Evolutionary conservation across 352 stramenopile species (phyloP), one percentile per base, ranked within the genome.

Genomic region (Lagenidium sp.): DNA sequence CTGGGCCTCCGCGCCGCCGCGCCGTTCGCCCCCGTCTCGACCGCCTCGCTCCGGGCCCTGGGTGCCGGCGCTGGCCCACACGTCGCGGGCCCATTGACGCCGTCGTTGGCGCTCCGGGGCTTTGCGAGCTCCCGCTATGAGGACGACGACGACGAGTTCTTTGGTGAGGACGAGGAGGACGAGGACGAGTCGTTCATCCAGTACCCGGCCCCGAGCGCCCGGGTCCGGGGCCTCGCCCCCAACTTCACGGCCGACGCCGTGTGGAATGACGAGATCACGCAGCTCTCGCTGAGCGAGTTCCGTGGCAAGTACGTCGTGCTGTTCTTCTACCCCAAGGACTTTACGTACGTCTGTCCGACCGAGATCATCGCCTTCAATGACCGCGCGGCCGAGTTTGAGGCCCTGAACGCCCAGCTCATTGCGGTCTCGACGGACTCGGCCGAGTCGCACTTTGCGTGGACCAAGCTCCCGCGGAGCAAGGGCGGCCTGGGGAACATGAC

Each of bases 281-380:
- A 89, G 29, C 48, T 96, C 16, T 83, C 68, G 36, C 72, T 94
- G 15, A 72, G 86, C 29, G 62, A 86, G 49, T 96, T 84, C 70
- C 63, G 68, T 31, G 85, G 85, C 40, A 83, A 95, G 66, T 96
- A 92, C 62, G 69, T 92, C 18, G 82, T 95, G 52, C 51, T 96
- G 23, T 90, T 96, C 58, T 96, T 96, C 56, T 96, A 96, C 65
- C 85, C 85, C 3, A 94, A 94, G 69, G 85, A 93, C 53, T 93
- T 93, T 42, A 90, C 81, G 47, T 90, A 88, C 57, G 85, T 95
- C 49, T 95, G 85, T 47, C 85, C 85, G 36, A 95, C 85, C 11
- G 85, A 95, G 62, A 95, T 95, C 57, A 94, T 94, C 48, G 82
- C 85, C 20, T 95, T 94, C 59, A 92, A 79, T 45, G 85, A 95